phyloP scores from a whole-genome alignment of 345 rosid genomes.

The Litchi chinensis region DNA sequence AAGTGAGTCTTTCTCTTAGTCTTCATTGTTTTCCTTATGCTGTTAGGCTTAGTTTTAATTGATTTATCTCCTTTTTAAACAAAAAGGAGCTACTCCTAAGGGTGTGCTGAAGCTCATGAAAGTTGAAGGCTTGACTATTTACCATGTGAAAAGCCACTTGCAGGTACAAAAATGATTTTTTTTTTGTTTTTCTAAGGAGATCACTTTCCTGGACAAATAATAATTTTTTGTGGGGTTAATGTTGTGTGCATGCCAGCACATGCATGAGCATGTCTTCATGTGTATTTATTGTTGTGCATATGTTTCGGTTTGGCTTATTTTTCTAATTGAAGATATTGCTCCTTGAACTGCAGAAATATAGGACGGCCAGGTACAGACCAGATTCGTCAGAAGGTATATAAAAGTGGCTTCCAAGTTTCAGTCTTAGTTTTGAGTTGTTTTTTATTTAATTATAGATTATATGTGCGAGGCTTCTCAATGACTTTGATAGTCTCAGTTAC shows the following conservation, averaged over 20 bases:
- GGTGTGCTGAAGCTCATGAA: conserved; percentile 89
- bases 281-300: not conserved
- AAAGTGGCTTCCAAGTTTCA: conserved; percentile 14
- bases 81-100: conserved; percentile 90
- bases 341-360: conserved; percentile 73
- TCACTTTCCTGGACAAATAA: not conserved
- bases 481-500: not conserved
- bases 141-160: conserved; percentile 93
- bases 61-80: conserved; percentile 25
- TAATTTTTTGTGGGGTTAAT: not conserved
- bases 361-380: conserved; percentile 77
- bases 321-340: conserved; percentile 28
- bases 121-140: conserved; percentile 81
- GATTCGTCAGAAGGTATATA: conserved; percentile 74
- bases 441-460: not conserved
- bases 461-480: not conserved
- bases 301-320: conserved; percentile 12
- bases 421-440: not conserved
- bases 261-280: not conserved
- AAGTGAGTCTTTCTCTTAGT: conserved; percentile 41
- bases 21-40: not conserved
- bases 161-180: conserved; percentile 53
- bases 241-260: not conserved
- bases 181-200: not conserved
- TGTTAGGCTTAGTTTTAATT: conserved; percentile 25